Percentiles rank a stretch among this genome's conserved stretches.
Evolutionary conservation across 75 land plant species (phyloP).

Genomic region (Pinus tabuliformis): DNA sequence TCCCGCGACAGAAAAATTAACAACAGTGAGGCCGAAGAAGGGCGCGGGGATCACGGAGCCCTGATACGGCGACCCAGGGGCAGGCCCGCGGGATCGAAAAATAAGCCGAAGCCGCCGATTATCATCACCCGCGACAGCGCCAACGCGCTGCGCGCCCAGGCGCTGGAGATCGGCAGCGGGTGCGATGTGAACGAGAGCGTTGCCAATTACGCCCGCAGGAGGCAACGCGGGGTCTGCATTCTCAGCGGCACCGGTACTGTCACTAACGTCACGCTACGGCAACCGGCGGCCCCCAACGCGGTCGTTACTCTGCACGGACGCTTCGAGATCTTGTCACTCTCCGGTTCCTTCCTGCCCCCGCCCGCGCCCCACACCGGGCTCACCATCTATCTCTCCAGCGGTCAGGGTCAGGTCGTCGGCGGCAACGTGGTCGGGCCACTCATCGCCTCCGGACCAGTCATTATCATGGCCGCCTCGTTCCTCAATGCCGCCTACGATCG

Average conservation of each 20-base stretch:
- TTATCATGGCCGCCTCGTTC: constrained; percentile 53
- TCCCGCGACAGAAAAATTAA: too few relatives aligned
- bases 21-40: background rate
- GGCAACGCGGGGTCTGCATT: constrained; percentile 55
- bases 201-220: constrained; percentile 35
- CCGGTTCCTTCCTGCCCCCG: constrained; percentile 52
- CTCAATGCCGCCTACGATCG: constrained; percentile 48
- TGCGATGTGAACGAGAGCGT: constrained; percentile 46
- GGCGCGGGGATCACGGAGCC: background rate
- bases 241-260: constrained; percentile 60
- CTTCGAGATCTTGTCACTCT: constrained; percentile 56
- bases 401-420: constrained; percentile 52
- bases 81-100: constrained; percentile 55
- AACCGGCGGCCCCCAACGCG: constrained; percentile 36
- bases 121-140: constrained; percentile 54
- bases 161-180: constrained; percentile 53
- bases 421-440: constrained; percentile 51
- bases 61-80: constrained; percentile 34
- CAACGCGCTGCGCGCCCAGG: constrained; percentile 49
- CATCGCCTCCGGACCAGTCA: constrained; percentile 44
- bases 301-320: constrained; percentile 55
- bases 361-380: constrained; percentile 47
- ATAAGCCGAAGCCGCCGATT: constrained; percentile 64
- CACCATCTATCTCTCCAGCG: constrained; percentile 41
- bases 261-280: constrained; percentile 53